A percentile compares a stretch with the other conserved stretches of the same genome.
Evolutionary conservation across 108 stramenopile species (phyloP).

Genomic region (Aurantiochytrium sp.): DNA sequence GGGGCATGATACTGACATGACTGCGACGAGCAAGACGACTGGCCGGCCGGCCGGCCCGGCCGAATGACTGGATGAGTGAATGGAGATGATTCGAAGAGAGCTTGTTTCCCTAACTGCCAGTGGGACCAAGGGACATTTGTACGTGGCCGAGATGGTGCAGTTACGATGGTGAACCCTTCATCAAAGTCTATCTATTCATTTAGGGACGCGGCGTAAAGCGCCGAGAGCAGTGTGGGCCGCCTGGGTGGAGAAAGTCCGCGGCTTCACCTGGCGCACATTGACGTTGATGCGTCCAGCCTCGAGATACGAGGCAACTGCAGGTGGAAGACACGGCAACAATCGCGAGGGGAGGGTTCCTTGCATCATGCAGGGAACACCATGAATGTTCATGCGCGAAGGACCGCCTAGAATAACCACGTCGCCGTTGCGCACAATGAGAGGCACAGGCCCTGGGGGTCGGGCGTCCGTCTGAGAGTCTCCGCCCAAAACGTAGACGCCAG

Average conservation of each 20-base stretch:
- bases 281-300: background rate
- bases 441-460: background rate
- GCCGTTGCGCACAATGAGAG: constrained; percentile 21
- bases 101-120: too few species aligned
- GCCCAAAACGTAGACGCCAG: constrained; percentile 26
- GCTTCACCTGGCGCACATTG: constrained; percentile 10
- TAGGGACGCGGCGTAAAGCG: background rate
- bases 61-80: too few species aligned
- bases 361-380: constrained; percentile 25
- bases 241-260: background rate
- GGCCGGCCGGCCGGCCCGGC: too few species aligned
- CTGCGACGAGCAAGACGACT: too few species aligned
- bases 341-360: background rate
- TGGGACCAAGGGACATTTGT: too few species aligned
- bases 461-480: background rate
- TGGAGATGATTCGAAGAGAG: too few species aligned
- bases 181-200: background rate
- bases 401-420: constrained; percentile 27
- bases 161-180: too few species aligned
- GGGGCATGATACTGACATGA: too few species aligned
- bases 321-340: background rate
- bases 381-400: constrained; percentile 17
- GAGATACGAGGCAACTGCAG: background rate
- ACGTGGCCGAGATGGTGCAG: too few species aligned
- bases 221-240: background rate